Evolutionary conservation across 192 early-diverging fungal species (phyloP).

Genomic region (Gaertneriomyces sp.): DNA sequence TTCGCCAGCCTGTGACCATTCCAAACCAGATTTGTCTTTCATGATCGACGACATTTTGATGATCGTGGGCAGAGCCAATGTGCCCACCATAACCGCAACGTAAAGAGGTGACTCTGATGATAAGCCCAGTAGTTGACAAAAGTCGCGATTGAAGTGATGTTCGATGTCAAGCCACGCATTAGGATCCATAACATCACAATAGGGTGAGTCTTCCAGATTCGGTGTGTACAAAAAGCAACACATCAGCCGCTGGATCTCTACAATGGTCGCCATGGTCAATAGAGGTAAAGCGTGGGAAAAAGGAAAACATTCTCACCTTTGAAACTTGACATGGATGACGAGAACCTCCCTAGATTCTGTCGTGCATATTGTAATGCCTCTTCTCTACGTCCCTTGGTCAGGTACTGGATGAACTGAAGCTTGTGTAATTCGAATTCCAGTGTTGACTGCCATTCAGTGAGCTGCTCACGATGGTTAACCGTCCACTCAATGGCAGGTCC

Average conservation of each 20-base stretch:
- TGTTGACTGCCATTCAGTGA: slow-evolving; percentile 53
- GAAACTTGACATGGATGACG: slow-evolving; percentile 55
- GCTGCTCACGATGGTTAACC: slow-evolving; percentile 43
- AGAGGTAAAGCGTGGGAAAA: not conserved
- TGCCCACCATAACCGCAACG: slow-evolving; percentile 67
- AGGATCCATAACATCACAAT: slow-evolving; percentile 57
- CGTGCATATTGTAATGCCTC: slow-evolving; percentile 77
- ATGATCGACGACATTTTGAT: slow-evolving; percentile 87
- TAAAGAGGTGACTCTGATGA: slow-evolving; percentile 70
- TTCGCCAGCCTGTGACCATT: slow-evolving; percentile 91
- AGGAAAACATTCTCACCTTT: not conserved
- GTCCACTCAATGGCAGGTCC: slow-evolving; percentile 77
- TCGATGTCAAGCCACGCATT: slow-evolving; percentile 58
- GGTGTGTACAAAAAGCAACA: slow-evolving; percentile 45
- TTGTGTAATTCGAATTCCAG: slow-evolving; percentile 90
- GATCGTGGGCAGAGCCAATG: slow-evolving; percentile 84
- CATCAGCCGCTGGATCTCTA: slow-evolving; percentile 59
- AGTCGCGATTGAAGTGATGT: slow-evolving; percentile 70
- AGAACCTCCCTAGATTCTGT: slow-evolving; percentile 64
- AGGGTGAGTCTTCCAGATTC: slow-evolving; percentile 44
- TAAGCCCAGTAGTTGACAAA: slow-evolving; percentile 70
- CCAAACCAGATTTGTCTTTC: slow-evolving; percentile 72
- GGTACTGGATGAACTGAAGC: slow-evolving; percentile 72
- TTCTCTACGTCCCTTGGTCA: slow-evolving; percentile 40
- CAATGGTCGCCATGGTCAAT: not conserved